Percentiles rank a stretch among this genome's conserved stretches.
Evolutionary conservation across 306 rosid genomes (phyloP).

Genomic region (Sechiopsis laciniata): DNA sequence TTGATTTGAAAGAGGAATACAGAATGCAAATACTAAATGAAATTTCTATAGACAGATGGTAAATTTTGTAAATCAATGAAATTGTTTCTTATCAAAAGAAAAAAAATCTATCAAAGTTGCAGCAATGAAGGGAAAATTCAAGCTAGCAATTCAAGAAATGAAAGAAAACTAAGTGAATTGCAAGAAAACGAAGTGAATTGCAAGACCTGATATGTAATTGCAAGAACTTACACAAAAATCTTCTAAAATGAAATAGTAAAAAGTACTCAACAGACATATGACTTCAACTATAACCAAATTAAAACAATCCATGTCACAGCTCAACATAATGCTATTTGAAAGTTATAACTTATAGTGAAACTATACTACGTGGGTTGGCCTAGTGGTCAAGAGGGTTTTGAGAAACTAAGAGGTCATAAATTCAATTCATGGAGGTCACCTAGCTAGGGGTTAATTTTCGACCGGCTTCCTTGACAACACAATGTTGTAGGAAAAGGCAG

Average conservation of each 20-base stretch:
- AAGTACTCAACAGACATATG: neutral
- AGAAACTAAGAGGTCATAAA: no score
- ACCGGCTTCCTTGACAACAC: no score
- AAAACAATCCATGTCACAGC: neutral
- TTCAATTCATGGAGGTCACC: no score
- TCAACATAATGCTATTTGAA: neutral
- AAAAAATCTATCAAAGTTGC: neutral
- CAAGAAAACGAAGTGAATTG: neutral
- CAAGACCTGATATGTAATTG: neutral
- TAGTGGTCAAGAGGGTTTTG: no score
- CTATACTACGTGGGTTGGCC: neutral
- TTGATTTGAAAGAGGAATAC: conserved; percentile 10
- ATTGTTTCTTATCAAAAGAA: no score
- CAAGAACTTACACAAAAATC: neutral
- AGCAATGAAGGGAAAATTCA: conserved; percentile 7
- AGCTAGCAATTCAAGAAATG: neutral
- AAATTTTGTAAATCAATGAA: no score
- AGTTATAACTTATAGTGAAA: neutral
- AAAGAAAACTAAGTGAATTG: neutral
- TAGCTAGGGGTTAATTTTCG: no score
- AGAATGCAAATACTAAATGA: neutral
- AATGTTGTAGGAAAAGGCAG: no score
- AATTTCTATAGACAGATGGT: no score
- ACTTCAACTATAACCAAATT: neutral
- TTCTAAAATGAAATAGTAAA: neutral